These are phyloP conservation scores for Phoma sp. DNA, from an alignment of 2,329 filamentous ascomycete genomes.

Conservation along the genomic window DNA sequence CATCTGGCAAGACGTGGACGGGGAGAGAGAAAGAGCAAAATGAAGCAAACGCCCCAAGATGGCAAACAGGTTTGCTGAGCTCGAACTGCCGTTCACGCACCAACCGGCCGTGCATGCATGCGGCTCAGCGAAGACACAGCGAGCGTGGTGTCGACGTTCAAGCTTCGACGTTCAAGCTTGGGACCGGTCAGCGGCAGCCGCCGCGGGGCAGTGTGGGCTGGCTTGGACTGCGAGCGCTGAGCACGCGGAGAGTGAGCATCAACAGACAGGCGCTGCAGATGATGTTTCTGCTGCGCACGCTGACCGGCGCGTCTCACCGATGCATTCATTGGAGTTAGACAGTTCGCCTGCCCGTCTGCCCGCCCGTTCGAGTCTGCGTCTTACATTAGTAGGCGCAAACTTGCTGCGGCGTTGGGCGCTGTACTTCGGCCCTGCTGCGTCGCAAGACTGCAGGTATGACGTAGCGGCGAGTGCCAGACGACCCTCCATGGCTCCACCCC, in stretches of 20 bases:
- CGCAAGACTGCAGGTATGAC: constrained; percentile 9
- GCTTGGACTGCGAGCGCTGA: not conserved
- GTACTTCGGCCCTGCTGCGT: constrained; percentile 14
- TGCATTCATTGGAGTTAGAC: not conserved
- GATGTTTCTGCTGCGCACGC: not conserved
- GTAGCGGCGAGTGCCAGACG: constrained; percentile 8
- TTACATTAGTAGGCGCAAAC: constrained; percentile 1
- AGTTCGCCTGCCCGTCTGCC: no score
- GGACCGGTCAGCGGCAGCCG: constrained; percentile 17
- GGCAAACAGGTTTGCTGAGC: no score
- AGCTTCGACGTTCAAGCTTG: not conserved
- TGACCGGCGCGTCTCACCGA: constrained; percentile 11
- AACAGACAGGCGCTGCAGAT: not conserved
- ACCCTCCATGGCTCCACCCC: constrained; percentile 6
- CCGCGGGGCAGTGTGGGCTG: constrained; percentile 1
- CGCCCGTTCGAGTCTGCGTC: no score
- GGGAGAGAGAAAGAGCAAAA: no score
- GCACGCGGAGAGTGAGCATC: constrained; percentile 6
- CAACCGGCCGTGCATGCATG: no score
- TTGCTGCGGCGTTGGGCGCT: constrained; percentile 12
- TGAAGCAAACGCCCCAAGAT: no score
- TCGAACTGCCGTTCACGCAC: no score
- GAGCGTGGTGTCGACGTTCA: no score
- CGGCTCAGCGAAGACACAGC: no score
- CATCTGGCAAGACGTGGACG: not conserved